A percentile compares a stretch with the other conserved stretches of the same genome.
Evolutionary conservation across 2,329 filamentous ascomycete species (phyloP).

Genomic region (Aspergillus neotritici): DNA sequence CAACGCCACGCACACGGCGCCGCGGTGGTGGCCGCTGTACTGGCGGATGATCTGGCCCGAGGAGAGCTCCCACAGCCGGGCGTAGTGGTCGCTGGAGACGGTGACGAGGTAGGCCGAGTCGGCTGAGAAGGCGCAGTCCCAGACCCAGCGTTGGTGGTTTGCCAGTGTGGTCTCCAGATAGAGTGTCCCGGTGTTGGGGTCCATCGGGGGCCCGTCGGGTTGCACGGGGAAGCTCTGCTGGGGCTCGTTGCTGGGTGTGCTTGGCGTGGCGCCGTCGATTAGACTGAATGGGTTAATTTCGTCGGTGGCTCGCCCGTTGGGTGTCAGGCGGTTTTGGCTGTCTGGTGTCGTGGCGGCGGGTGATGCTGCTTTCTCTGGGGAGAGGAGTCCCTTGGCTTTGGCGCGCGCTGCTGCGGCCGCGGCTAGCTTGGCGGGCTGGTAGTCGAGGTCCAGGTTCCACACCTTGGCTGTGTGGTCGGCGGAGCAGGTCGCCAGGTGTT

Average conservation of each 20-base stretch:
- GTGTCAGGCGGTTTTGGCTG: constrained; percentile 14
- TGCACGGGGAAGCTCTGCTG: constrained; percentile 31
- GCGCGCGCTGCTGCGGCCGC: constrained; percentile 19
- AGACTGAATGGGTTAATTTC: constrained; percentile 22
- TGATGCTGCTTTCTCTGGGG: constrained; percentile 12
- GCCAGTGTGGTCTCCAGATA: constrained; percentile 81
- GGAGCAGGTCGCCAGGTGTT: constrained; percentile 87
- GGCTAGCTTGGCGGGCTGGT: constrained; percentile 36
- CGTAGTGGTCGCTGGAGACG: constrained; percentile 89
- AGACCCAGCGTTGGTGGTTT: constrained; percentile 92
- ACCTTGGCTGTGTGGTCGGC: constrained; percentile 94
- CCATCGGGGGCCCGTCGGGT: constrained; percentile 37
- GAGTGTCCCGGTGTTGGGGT: constrained; percentile 50
- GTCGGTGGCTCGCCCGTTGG: constrained; percentile 18
- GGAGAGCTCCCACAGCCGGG: constrained; percentile 79
- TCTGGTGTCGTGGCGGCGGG: constrained; percentile 17
- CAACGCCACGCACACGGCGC: constrained; percentile 84
- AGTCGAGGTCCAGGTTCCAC: constrained; percentile 80
- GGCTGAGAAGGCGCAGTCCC: constrained; percentile 93
- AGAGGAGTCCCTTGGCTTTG: constrained; percentile 12
- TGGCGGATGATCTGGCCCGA: constrained; percentile 87
- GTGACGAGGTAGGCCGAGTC: constrained; percentile 91
- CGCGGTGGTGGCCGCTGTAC: constrained; percentile 90
- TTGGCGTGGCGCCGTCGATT: constrained; percentile 21
- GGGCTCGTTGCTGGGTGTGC: constrained; percentile 19